Base-by-base conservation (phyloP, 805 yeast genomes). In the Hanseniaspora singularis region DNA sequence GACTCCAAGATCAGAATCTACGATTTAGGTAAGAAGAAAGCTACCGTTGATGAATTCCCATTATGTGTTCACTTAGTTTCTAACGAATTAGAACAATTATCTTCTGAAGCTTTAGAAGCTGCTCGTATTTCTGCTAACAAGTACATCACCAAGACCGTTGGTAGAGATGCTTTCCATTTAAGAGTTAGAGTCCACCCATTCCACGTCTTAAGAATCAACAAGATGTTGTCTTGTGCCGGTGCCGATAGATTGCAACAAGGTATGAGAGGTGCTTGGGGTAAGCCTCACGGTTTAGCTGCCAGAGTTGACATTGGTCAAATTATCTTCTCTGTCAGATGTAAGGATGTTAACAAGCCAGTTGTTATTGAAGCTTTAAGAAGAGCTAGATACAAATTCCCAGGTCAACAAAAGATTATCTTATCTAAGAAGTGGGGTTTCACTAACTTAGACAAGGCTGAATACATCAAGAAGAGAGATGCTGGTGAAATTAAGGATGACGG, bases 181-280 rank as follows among this genome's bases (percentile, higher is more conserved):
- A 87, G 98, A 78, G 86, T 92, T 73, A 88, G 98, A 78, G 97
- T 88, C 67, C 98, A 92, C 76, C 98, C 98, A 64, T 92, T 84
- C 97, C 98, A 92, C 81, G 98, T 92, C 62, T 81, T 92, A 72
- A 83, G 98, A 77, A 92, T 92, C 79, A 92, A 92, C 92, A 92
- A 92, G 86, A 92, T 92, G 98, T 87, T 92, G 95, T 92, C 98
- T 68, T 92, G 98, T 80, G 98, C 98, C 77, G 98, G 98, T 85
- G 98, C 98, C 71, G 98, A 92, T 89, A 87, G 98, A 84, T 81
- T 92, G 76, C 98, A 92, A 79, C 97, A 92, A 78, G 98, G 98
- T 88, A 92, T 92, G 98, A 89, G 98, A 86, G 94, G 94, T 80
- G 98, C 98, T 70, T 92, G 97, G 97, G 98, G 98, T 87, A 92